phyloP scores from a whole-genome alignment of 768 basidiomycete genomes.

The Mycena olivaceomarginata region DNA sequence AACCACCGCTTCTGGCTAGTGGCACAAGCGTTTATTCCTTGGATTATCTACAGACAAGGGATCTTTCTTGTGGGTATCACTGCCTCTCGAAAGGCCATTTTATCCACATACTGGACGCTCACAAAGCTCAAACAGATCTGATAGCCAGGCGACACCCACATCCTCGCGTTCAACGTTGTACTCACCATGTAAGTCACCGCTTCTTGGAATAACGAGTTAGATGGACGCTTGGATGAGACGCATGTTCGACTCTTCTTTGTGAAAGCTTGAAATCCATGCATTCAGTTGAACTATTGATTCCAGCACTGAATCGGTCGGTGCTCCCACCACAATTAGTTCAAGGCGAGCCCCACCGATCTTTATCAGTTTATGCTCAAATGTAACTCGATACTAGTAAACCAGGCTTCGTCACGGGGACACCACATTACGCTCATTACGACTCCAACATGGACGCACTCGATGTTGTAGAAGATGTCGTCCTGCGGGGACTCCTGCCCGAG shows the following conservation, averaged over 20 bases:
- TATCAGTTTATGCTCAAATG: not conserved
- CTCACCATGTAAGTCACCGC: not conserved
- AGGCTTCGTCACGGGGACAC: not conserved
- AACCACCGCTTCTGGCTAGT: not conserved
- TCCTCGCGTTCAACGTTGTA: too few relatives aligned
- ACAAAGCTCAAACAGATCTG: too few relatives aligned
- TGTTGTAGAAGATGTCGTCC: conserved; percentile 12
- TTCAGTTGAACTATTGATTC: not conserved
- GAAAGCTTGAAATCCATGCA: not conserved
- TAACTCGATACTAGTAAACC: not conserved
- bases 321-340: not conserved
- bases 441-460: conserved; percentile 11
- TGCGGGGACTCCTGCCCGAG: not conserved
- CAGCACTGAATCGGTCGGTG: not conserved
- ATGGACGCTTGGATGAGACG: too few relatives aligned
- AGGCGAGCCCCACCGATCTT: not conserved
- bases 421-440: conserved; percentile 16
- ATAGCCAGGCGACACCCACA: too few relatives aligned
- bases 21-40: too few relatives aligned
- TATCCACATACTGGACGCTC: too few relatives aligned
- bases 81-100: too few relatives aligned
- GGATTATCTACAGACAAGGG: too few relatives aligned
- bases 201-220: not conserved
- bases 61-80: too few relatives aligned
- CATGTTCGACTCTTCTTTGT: too few relatives aligned